A percentile compares a stretch with the other conserved stretches of the same genome.
These are phyloP conservation scores for Sporisorium graminicola DNA, from an alignment of 1,284 basidiomycete species.

Conservation along the genomic window DNA sequence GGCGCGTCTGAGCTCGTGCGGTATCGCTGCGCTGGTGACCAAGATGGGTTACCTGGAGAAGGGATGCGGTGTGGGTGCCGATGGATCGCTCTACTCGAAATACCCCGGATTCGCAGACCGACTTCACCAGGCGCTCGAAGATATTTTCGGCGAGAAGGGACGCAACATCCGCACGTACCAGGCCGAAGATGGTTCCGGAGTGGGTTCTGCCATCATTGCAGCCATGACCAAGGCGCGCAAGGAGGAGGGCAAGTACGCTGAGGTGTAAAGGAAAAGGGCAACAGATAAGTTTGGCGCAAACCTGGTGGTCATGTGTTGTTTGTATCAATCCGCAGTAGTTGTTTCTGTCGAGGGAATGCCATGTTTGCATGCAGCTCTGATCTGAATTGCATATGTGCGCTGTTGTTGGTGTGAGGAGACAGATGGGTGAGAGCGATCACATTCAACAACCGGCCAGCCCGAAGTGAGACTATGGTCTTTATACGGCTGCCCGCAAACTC, in stretches of 20 bases:
- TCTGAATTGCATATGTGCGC: not conserved
- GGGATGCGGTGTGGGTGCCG: slow-evolving; percentile 64
- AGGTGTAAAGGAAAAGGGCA: slow-evolving; percentile 36
- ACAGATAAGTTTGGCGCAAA: not conserved
- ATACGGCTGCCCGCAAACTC: too few species aligned
- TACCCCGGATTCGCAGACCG: slow-evolving; percentile 67
- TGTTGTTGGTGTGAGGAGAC: not conserved
- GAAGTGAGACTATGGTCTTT: too few species aligned
- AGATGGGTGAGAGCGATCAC: too few species aligned
- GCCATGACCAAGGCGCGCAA: slow-evolving; percentile 66
- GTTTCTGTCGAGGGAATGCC: not conserved
- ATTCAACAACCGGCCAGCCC: too few species aligned
- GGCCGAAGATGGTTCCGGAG: slow-evolving; percentile 67
- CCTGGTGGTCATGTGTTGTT: not conserved
- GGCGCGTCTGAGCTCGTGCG: slow-evolving; percentile 65
- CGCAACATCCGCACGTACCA: slow-evolving; percentile 60
- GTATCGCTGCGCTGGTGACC: slow-evolving; percentile 65
- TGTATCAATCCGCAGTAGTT: not conserved
- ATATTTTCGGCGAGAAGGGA: slow-evolving; percentile 67
- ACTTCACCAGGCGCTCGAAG: slow-evolving; percentile 66
- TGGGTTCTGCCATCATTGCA: slow-evolving; percentile 67
- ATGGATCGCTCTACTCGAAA: slow-evolving; percentile 66
- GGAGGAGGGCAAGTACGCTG: slow-evolving; percentile 51
- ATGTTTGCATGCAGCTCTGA: not conserved
- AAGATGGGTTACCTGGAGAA: slow-evolving; percentile 67